These are phyloP conservation scores for Dichotomocladium elegans DNA, from an alignment of 371 early-diverging fungal genomes.

Conservation along the genomic window DNA sequence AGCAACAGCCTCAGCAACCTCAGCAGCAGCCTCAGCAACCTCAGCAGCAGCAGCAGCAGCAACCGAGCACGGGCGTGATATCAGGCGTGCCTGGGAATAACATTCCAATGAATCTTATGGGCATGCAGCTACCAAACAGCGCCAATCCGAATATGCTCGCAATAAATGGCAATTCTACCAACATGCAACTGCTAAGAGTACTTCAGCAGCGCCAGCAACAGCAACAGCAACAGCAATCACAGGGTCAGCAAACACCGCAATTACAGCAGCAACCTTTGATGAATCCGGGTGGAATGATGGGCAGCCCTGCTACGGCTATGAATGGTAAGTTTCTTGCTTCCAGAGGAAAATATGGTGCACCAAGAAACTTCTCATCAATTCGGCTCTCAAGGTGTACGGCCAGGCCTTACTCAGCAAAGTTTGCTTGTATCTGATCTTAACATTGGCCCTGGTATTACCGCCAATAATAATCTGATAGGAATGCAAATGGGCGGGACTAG, in stretches of 20 bases:
- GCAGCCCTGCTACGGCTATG: background rate
- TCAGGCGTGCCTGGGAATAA: background rate
- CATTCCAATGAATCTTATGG: background rate
- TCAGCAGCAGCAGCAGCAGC: conserved; percentile 23
- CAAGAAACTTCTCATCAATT: too few relatives aligned
- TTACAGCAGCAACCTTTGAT: background rate
- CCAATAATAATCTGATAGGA: too few relatives aligned
- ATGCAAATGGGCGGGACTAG: background rate
- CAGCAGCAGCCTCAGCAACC: conserved; percentile 24
- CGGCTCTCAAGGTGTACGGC: background rate
- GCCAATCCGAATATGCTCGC: background rate
- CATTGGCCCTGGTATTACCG: too few relatives aligned
- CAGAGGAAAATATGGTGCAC: too few relatives aligned
- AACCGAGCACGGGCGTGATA: background rate
- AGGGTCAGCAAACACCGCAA: background rate
- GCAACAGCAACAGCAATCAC: conserved; percentile 1
- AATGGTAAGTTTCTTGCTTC: background rate
- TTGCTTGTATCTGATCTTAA: background rate
- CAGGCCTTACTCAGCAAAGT: background rate
- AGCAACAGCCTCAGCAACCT: conserved; percentile 12
- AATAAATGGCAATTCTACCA: background rate
- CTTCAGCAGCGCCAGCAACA: conserved; percentile 3
- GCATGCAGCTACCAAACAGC: background rate
- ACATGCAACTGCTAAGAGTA: background rate
- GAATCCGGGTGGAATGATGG: background rate